Base-by-base conservation (phyloP, 78 protist genomes). In the Mantamonas sphyraenae region DNA sequence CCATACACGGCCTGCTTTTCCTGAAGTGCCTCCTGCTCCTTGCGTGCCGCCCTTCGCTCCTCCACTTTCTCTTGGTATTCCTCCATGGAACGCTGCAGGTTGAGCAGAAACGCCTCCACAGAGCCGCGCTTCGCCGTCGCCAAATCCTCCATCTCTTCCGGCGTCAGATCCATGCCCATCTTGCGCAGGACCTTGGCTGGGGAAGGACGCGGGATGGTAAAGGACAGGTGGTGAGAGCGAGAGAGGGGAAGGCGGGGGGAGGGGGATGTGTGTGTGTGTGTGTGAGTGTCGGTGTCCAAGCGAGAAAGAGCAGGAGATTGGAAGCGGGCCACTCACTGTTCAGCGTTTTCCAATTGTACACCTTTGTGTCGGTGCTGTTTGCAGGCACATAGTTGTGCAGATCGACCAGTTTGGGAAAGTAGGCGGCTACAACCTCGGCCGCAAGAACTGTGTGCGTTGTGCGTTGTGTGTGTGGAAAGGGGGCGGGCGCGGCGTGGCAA, bases 381-480 rank as follows among this genome's bases (percentile, higher is more conserved):
- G 88, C 79, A 0, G 87, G 55, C 0, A 74, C 17, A 55, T 82
- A 87, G 80, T 87, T 87, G 82, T 87, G 92, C 45, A 87, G 10
- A 28, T 87, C 90, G 16, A 87, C 86, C 0, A 74, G 24, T 14
- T 31, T 1, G 16, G 84, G 83, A 37, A 67, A 9, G 20, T 55
- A 77, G 68, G 71, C 84, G 35, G 66, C 7, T 28, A 77, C 51
- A 3, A 77, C 69, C 37, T 86, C 87, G 0, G 85, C 80, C 33
- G 68, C 56, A 38, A 76, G 26, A 30, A 85, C 83, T 68, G 70
- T 43, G 1, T 12, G 22, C 51, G 22, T n/a, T n/a, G n/a, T n/a
- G n/a, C n/a, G n/a, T n/a, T n/a, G n/a, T n/a, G n/a, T n/a, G n/a
- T n/a, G n/a, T n/a, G n/a, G n/a, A n/a, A n/a, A n/a, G n/a, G n/a